These are phyloP conservation scores for Mucor sp. DNA, from an alignment of 371 early-diverging fungal genomes.

Conservation along the genomic window DNA sequence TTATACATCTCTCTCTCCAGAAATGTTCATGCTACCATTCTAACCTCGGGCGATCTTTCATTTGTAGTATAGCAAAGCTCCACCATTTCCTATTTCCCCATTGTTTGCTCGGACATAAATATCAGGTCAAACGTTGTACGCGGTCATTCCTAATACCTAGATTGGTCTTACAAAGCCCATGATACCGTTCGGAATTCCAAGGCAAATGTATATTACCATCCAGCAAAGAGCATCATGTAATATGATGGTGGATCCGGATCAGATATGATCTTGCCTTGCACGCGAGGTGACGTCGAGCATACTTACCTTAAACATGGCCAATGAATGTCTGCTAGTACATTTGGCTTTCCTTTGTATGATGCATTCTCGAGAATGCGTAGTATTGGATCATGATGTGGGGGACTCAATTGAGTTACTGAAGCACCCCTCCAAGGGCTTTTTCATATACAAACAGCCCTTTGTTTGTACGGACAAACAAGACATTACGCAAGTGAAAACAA, in stretches of 20 bases:
- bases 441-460: background rate
- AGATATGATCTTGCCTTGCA: background rate
- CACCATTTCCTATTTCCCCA: background rate
- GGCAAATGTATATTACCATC: background rate
- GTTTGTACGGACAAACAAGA: background rate
- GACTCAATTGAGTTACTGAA: background rate
- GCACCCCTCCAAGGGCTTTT: background rate
- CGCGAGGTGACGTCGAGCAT: constrained; percentile 13
- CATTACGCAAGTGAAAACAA: background rate
- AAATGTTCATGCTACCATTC: background rate
- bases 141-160: background rate
- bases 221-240: background rate
- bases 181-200: background rate
- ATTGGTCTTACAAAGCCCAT: background rate
- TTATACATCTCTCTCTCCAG: background rate
- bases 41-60: background rate
- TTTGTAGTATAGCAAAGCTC: background rate
- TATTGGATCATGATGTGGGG: background rate
- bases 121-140: background rate
- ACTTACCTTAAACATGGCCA: constrained; percentile 16
- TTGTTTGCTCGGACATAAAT: background rate
- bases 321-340: background rate
- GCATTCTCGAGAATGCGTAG: background rate
- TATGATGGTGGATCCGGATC: background rate
- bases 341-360: background rate